Base-by-base conservation (phyloP, 179 eudicot species). In the Gypsophila paniculata region DNA sequence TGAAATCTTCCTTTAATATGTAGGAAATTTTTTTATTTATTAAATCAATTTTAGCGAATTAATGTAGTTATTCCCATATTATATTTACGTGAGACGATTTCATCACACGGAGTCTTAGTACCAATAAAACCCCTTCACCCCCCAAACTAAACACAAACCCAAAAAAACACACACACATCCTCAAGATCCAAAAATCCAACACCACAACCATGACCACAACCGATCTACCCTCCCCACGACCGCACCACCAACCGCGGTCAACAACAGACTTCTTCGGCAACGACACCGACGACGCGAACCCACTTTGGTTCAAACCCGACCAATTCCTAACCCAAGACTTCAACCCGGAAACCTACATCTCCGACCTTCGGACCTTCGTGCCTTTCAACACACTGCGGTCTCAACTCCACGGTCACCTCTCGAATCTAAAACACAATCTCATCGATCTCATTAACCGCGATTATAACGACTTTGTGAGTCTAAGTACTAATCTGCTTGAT, bases 311-410 rank as follows among this genome's bases (percentile, higher is more conserved):
- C 89, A 94, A 90, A 65, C 85, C 85, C 14, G 76, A 86, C 52
- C 83, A 86, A 48, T 94, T 94, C 79, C 88, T 87, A 73, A 81
- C 84, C 29, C 89, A 86, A 0, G 22, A 78, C 17, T 94, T 94
- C 86, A 87, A 87, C 59, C 72, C 96, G 42, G 90, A 87, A 59
- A 59, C 87, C 29, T 94, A 94, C 88, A 91, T 94, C 39, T 73
- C 96, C 74, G 97, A 94, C 73, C 97, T 91, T 73, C 88, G 99
- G 23, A 86, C 99, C 21, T 94, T 94, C 86, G 99, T 94, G 32
- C 99, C 99, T 12, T 87, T 94, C 84, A 87, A 86, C 39, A 90
- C 99, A n/a, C 91, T 94, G 49, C 85, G 95, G 36, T 84, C 90
- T 6, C 97, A 94, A 73, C 95, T 94, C 64, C 90, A 81, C 0